Evolutionary conservation across 2,329 filamentous ascomycete species (phyloP).

Genomic region (Verticillium klebahnii): DNA sequence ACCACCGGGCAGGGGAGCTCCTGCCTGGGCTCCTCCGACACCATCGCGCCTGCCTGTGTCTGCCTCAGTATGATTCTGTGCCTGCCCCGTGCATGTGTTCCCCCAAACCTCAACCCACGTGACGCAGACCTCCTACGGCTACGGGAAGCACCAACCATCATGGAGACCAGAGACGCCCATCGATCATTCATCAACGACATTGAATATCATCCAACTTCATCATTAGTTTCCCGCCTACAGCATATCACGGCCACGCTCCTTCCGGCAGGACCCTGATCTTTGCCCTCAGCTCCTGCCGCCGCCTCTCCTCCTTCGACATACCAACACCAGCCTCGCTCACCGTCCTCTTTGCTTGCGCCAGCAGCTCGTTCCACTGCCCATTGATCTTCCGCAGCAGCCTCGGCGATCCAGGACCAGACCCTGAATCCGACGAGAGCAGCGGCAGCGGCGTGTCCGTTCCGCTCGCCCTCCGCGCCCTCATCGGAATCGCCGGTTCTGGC

Average conservation of each 20-base stretch:
- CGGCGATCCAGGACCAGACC: background rate
- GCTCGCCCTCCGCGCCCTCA: background rate
- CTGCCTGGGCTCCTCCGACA: too few relatives aligned
- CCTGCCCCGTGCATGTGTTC: too few relatives aligned
- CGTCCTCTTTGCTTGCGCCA: conserved; percentile 13
- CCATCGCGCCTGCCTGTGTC: too few relatives aligned
- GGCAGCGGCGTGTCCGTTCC: background rate
- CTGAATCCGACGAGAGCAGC: background rate
- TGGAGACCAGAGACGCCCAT: too few relatives aligned
- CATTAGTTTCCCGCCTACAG: too few relatives aligned
- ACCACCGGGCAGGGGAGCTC: background rate
- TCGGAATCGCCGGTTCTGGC: background rate
- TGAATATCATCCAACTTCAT: too few relatives aligned
- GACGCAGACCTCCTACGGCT: too few relatives aligned
- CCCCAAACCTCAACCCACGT: too few relatives aligned
- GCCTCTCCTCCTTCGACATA: conserved; percentile 22
- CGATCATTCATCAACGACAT: background rate
- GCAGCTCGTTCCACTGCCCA: conserved; percentile 6
- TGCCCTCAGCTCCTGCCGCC: conserved; percentile 28
- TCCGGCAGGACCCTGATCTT: conserved; percentile 28
- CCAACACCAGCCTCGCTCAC: conserved; percentile 4
- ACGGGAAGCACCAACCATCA: too few relatives aligned
- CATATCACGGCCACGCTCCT: background rate
- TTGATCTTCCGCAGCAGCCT: conserved; percentile 1
- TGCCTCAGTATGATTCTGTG: too few relatives aligned